Evolutionary conservation across 2,329 filamentous ascomycete genomes (phyloP).

Genomic region (Sphaerulina musiva): DNA sequence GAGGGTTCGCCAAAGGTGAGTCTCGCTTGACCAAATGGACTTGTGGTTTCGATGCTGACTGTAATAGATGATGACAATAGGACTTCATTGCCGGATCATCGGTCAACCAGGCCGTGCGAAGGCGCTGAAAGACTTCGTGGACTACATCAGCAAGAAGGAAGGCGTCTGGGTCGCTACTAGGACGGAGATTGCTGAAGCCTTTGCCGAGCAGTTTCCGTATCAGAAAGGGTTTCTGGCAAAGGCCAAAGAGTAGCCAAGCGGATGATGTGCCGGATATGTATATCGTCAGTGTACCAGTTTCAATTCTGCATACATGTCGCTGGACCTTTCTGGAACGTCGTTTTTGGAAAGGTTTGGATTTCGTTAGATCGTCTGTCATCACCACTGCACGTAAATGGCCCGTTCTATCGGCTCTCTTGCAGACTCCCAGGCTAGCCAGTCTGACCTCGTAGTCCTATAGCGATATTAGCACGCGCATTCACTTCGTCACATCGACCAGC

Average conservation of each 20-base stretch:
- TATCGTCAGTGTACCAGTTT: neutral
- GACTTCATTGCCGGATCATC: slow-evolving; percentile 49
- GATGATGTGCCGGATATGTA: neutral
- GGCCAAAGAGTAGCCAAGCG: neutral
- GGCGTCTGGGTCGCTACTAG: slow-evolving; percentile 51
- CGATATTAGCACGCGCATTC: slow-evolving; percentile 20
- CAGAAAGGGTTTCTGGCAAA: slow-evolving; percentile 26
- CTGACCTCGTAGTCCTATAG: slow-evolving; percentile 78
- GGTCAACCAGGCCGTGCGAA: slow-evolving; percentile 48
- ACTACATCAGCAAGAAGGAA: slow-evolving; percentile 49
- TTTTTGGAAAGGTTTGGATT: neutral
- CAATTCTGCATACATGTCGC: neutral
- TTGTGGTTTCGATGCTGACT: neutral
- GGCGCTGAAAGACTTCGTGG: slow-evolving; percentile 48
- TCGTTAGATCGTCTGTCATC: slow-evolving; percentile 9
- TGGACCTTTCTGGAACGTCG: neutral
- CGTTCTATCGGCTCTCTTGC: slow-evolving; percentile 63
- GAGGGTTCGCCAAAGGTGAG: slow-evolving; percentile 41
- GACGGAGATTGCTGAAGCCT: slow-evolving; percentile 48
- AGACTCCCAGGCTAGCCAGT: slow-evolving; percentile 95
- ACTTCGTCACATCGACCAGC: neutral
- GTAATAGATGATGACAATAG: slow-evolving; percentile 51
- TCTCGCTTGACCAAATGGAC: neutral
- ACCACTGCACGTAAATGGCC: slow-evolving; percentile 38
- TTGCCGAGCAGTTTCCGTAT: slow-evolving; percentile 46